Evolutionary conservation across 2,329 filamentous ascomycete species (phyloP), one percentile per base, ranked within the genome.

Genomic region (Trichoderma simmonsii): DNA sequence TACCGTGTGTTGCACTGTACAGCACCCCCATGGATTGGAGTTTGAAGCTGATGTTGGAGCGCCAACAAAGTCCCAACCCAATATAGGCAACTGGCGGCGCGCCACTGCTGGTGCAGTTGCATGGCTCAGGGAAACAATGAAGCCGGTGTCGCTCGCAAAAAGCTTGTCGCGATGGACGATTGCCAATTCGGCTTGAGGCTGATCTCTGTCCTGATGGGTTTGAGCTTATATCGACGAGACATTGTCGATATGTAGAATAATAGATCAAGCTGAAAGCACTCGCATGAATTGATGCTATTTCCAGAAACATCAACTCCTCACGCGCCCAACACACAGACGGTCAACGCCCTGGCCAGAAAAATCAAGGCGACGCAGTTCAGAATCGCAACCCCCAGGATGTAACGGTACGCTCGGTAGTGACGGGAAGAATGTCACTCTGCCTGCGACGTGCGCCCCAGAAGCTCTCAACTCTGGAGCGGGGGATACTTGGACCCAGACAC

Each of bases 371-470:
- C 18, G 43, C 43, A 51, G 0, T 51, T n/a, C 0, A 51, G 9
- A 51, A n/a, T 21, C 18, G 18, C 43, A 51, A 51, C 12, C 7
- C 32, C 24, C 48, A 15, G 64, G 69, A 66, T 71, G 54, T 36
- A n/a, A 21, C 28, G 54, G 69, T 71, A 71, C 69, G 18, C 14
- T 59, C 69, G 69, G 69, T 60, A 65, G 54, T 48, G 32, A 56
- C 69, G 69, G 69, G 34, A 65, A 8, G n/a, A 34, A 51, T 62
- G 69, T 71, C 61, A 59, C 69, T 28, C 24, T 30, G 32, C 61
- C 48, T 60, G 36, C 34, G 26, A 43, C 8, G 3, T 24, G 59
- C 34, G 60, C 68, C 4, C 59, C 15, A 18, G 6, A 8, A 11
- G 28, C 59, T 48, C 48, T 28, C 51, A 26, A 64, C 14, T 32